These are phyloP conservation scores for Psophocarpus tetragonolobus DNA, from an alignment of 306 rosid species.

Conservation along the genomic window DNA sequence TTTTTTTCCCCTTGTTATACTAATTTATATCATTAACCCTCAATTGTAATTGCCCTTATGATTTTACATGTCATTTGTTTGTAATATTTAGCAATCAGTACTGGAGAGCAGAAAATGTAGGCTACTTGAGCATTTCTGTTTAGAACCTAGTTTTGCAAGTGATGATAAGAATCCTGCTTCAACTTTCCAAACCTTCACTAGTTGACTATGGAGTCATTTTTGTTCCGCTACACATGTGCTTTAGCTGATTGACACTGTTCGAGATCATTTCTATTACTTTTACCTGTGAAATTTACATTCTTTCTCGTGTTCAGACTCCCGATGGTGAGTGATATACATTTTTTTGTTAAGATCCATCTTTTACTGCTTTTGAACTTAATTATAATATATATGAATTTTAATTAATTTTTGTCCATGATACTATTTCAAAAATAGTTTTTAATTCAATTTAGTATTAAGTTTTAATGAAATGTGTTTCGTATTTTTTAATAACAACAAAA, in stretches of 20 bases:
- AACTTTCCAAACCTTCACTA: constrained; percentile 4
- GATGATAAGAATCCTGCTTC: constrained; percentile 23
- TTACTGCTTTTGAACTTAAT: no score
- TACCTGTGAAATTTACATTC: neutral
- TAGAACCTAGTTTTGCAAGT: constrained; percentile 25
- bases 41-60: constrained; percentile 43
- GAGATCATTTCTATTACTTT: neutral
- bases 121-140: constrained; percentile 28
- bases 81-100: constrained; percentile 32
- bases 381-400: no score
- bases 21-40: constrained; percentile 60
- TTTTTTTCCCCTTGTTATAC: constrained; percentile 40
- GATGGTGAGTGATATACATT: no score
- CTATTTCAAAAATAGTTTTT: no score
- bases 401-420: no score
- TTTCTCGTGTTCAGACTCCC: neutral
- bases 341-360: no score
- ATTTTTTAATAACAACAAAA: no score
- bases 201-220: neutral
- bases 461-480: no score
- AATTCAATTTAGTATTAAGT: no score
- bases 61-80: constrained; percentile 31
- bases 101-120: constrained; percentile 33
- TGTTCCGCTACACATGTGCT: neutral
- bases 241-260: neutral